Evolutionary conservation across 306 rosid genomes (phyloP).

Genomic region (Lathyrus aphaca): DNA sequence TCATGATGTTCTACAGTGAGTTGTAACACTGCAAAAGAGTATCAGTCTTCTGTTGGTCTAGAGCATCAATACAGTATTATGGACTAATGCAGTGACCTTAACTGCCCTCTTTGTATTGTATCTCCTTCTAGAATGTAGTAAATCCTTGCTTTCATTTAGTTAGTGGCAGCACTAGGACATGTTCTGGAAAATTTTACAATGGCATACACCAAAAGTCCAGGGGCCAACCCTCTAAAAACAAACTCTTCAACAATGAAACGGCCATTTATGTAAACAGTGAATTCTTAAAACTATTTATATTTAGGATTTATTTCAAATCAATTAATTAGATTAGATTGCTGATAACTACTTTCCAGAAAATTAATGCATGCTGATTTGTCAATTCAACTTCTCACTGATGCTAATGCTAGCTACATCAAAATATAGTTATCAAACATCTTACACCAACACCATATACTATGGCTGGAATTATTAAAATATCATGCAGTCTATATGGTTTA

Average conservation of each 20-base stretch:
- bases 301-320: neutral
- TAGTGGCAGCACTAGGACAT: slow-evolving; percentile 29
- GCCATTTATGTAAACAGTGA: neutral
- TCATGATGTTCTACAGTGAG: slow-evolving; percentile 14
- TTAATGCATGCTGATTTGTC: neutral
- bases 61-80: slow-evolving; percentile 14
- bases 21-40: slow-evolving; percentile 16
- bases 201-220: slow-evolving; percentile 30
- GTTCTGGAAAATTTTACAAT: slow-evolving; percentile 20
- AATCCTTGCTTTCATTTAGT: slow-evolving; percentile 23
- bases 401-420: neutral
- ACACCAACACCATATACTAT: neutral
- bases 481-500: neutral
- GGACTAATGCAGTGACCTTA: slow-evolving; percentile 25
- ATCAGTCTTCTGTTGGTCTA: neutral
- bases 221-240: slow-evolving; percentile 16
- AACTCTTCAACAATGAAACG: neutral
- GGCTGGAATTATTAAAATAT: neutral
- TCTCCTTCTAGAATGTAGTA: slow-evolving; percentile 5
- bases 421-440: neutral
- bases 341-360: neutral
- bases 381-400: neutral
- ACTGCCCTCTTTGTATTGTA: slow-evolving; percentile 7
- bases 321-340: neutral
- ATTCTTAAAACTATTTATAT: neutral